Evolutionary conservation across 768 basidiomycete species (phyloP).

Genomic region (Termitomyces sp.): DNA sequence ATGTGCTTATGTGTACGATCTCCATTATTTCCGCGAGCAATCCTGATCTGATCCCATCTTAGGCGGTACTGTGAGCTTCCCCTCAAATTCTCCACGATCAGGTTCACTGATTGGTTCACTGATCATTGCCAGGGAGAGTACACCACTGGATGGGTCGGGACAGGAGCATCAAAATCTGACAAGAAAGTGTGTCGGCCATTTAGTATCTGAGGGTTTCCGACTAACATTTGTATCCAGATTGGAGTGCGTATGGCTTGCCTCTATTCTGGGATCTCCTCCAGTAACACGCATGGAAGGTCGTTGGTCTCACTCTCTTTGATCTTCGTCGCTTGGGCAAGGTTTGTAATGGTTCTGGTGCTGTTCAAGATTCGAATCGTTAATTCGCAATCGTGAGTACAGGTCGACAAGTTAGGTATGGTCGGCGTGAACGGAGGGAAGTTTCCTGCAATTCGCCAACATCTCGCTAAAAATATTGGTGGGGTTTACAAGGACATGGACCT

Average conservation of each 20-base stretch:
- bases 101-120: neutral
- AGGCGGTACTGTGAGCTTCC: constrained; percentile 37
- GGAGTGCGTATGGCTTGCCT: constrained; percentile 45
- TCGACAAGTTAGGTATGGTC: constrained; percentile 79
- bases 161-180: constrained; percentile 92
- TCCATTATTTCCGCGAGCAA: neutral
- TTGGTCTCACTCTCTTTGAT: constrained; percentile 88
- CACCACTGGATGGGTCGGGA: constrained; percentile 91
- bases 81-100: neutral
- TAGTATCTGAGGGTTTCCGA: neutral
- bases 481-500: constrained; percentile 89
- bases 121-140: constrained; percentile 64
- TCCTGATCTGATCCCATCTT: constrained; percentile 8
- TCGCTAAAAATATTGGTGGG: constrained; percentile 76
- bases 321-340: constrained; percentile 82
- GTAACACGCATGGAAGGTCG: constrained; percentile 52
- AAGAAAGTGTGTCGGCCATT: constrained; percentile 64
- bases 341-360: neutral
- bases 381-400: constrained; percentile 31
- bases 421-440: constrained; percentile 88
- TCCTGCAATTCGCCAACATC: constrained; percentile 78
- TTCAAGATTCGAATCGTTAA: neutral
- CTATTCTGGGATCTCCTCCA: constrained; percentile 1
- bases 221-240: constrained; percentile 44
- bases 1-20: constrained; percentile 75